Percentiles rank a stretch among this genome's conserved stretches.
Conservation (phyloP, 2,329 filamentous ascomycete genomes). For the Colletotrichum cordylinicola region DNA sequence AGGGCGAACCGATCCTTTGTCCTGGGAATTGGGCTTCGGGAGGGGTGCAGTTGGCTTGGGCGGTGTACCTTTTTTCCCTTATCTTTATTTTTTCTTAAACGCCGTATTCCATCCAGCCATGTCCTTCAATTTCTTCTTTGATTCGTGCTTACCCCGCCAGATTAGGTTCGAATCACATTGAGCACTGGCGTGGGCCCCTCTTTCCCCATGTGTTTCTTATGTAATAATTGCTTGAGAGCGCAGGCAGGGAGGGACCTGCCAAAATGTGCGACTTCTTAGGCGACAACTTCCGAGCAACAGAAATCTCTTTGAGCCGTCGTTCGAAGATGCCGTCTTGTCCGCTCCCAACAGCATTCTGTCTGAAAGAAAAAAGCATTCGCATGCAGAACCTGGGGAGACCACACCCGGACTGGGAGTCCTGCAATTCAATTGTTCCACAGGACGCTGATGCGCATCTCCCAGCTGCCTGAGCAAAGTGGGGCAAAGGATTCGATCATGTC, state of each 20-base stretch:
- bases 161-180: neutral
- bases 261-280: neutral
- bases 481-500: constrained; percentile 6
- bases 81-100: neutral
- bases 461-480: neutral
- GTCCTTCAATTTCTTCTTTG: neutral
- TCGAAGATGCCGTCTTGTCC: neutral
- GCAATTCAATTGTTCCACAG: neutral
- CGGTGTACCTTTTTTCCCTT: neutral
- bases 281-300: neutral
- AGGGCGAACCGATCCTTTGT: neutral
- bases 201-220: neutral
- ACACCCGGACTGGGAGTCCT: neutral
- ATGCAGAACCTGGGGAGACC: neutral
- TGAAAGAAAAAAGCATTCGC: neutral
- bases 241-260: neutral
- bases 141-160: constrained; percentile 12
- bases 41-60: neutral
- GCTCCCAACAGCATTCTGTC: neutral
- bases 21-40: neutral
- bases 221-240: neutral
- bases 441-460: neutral
- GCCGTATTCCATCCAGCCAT: neutral
- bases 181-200: neutral
- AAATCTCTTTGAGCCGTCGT: neutral